Base-by-base conservation (phyloP, 1,139 yeast species). In the Pichia kudriavzevii region DNA sequence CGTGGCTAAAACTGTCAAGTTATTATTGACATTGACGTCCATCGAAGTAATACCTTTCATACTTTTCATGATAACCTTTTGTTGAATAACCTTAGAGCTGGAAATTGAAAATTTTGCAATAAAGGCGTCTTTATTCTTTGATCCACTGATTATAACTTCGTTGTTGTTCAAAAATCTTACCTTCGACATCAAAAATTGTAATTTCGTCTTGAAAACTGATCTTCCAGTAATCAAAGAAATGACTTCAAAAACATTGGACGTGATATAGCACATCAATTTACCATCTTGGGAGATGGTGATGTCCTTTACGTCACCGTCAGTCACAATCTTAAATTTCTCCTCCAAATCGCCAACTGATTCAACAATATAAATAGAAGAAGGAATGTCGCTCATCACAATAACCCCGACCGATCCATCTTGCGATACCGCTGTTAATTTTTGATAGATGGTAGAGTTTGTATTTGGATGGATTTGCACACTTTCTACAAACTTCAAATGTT, bases 31-130 rank as follows among this genome's bases (percentile, higher is more conserved):
- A 8, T 53, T 46, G 11, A 66, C 60, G 49, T 79, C 94, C 53
- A 85, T 59, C 1, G 93, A 79, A 0, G 93, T 83, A 19, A 82
- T 66, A 30, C 81, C 79, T 43, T 70, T 75, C 45, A 75, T 62
- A 38, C 72, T 76, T 30, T 63, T 69, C 5, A 79, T 67, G 5
- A 79, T 57, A 5, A 66, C 51, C 18, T 61, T 60, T 14, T 66
- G 58, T 42, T 62, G 67, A 11, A 66, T 48, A 13, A 76, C 59
- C 24, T 64, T 62, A 15, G 69, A 64, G 17, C 60, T 55, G 5
- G 61, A 51, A 38, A 70, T 56, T 28, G 69, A 66, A 48, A 66
- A 72, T 42, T 64, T 66, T 25, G 52, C 57, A 58, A 54, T 49
- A 59, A 45, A 58, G 60, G 69, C 44, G 46, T 70, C 79, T 10